Evolutionary conservation across 768 basidiomycete species (phyloP).

Genomic region (Auricularia sp.): DNA sequence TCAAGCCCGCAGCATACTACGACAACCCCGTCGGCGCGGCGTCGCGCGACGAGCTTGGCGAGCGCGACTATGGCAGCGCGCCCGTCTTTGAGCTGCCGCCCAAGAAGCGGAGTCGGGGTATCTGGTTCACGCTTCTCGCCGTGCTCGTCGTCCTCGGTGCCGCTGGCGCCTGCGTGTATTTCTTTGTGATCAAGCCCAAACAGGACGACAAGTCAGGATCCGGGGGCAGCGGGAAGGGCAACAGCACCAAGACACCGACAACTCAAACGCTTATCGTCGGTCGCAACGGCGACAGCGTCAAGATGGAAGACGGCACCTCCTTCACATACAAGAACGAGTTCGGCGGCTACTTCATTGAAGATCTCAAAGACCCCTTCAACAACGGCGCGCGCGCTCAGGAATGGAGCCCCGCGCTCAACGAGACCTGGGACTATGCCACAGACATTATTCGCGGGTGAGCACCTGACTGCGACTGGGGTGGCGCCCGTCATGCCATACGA

Average conservation of each 20-base stretch:
- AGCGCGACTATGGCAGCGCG: background rate
- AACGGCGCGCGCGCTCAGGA: conserved; percentile 63
- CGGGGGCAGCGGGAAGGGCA: background rate
- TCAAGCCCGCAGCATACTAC: background rate
- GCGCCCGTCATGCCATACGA: background rate
- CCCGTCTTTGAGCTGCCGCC: background rate
- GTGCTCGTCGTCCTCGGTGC: conserved; percentile 10
- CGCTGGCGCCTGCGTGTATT: conserved; percentile 14
- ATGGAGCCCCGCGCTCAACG: conserved; percentile 72
- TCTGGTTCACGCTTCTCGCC: conserved; percentile 3
- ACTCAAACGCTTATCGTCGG: conserved; percentile 34
- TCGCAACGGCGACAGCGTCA: conserved; percentile 58
- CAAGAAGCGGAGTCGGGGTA: background rate
- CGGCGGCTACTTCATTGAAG: conserved; percentile 65
- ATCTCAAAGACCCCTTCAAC: conserved; percentile 66
- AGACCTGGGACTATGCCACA: conserved; percentile 58
- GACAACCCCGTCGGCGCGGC: background rate
- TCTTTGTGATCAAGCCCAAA: conserved; percentile 13
- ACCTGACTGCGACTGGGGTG: background rate
- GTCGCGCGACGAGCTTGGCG: background rate
- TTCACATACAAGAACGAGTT: conserved; percentile 72
- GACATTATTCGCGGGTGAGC: conserved; percentile 53
- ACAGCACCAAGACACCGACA: conserved; percentile 11
- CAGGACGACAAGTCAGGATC: background rate
- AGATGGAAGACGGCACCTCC: conserved; percentile 52